phyloP scores from a whole-genome alignment of 169 alveolate species.

The Plasmodium malariae region DNA sequence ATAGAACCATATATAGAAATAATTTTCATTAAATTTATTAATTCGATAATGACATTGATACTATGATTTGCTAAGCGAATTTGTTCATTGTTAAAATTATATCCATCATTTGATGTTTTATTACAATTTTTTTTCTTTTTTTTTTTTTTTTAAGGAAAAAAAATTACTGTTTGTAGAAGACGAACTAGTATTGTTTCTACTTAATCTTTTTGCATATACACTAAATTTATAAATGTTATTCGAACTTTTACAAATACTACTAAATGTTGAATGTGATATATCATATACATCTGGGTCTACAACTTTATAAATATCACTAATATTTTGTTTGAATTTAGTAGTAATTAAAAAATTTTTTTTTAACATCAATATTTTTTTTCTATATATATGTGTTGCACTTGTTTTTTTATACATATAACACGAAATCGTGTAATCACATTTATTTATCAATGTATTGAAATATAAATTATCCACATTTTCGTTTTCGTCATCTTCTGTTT shows the following conservation, averaged over 20 bases:
- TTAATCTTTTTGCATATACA: constrained; percentile 44
- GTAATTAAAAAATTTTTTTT: constrained; percentile 50
- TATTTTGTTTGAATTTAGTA: constrained; percentile 53
- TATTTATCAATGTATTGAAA: constrained; percentile 48
- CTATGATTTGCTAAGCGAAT: constrained; percentile 59
- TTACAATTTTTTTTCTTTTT: constrained; percentile 30
- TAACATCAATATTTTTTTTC: constrained; percentile 50
- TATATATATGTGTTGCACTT: constrained; percentile 65
- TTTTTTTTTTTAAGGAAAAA: constrained; percentile 56
- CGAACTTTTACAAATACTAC: constrained; percentile 42
- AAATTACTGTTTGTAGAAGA: constrained; percentile 44
- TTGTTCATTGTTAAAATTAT: constrained; percentile 47
- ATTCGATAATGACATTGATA: constrained; percentile 48
- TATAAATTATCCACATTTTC: constrained; percentile 24
- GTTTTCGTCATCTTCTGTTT: not conserved
- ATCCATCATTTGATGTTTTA: constrained; percentile 66
- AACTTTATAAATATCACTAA: constrained; percentile 33
- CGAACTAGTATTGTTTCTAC: constrained; percentile 17
- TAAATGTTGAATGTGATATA: constrained; percentile 56
- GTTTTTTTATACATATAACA: constrained; percentile 67
- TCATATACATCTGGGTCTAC: constrained; percentile 42
- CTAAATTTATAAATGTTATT: constrained; percentile 56
- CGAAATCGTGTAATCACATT: constrained; percentile 59
- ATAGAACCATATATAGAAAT: constrained; percentile 67
- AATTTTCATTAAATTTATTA: constrained; percentile 58